Percentiles rank a stretch among this genome's conserved stretches.
phyloP scores from a whole-genome alignment of 805 yeast genomes.

The Lipomyces kockii region DNA sequence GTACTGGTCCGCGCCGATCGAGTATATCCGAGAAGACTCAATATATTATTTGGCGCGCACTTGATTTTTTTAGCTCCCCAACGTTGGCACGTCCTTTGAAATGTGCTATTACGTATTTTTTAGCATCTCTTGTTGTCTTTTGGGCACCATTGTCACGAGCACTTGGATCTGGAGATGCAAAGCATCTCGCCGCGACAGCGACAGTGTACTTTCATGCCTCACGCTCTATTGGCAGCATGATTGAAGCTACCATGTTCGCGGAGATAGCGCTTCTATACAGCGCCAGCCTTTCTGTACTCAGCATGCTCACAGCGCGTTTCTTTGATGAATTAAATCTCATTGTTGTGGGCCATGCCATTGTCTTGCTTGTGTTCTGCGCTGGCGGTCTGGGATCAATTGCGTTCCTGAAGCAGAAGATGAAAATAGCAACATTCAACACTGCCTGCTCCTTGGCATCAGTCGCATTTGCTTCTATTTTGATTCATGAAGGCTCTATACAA shows the following conservation, averaged over 20 bases:
- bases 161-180: conserved; percentile 71
- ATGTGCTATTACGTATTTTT: conserved; percentile 70
- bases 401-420: conserved; percentile 67
- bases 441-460: conserved; percentile 81
- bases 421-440: conserved; percentile 73
- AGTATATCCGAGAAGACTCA: not conserved
- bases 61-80: not conserved
- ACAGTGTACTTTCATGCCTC: conserved; percentile 86
- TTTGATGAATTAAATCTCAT: conserved; percentile 53
- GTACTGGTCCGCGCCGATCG: not conserved
- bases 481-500: conserved; percentile 73
- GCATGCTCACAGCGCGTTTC: conserved; percentile 57
- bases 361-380: conserved; percentile 57
- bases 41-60: not conserved
- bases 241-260: conserved; percentile 70
- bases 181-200: conserved; percentile 83
- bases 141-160: conserved; percentile 49
- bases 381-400: conserved; percentile 68
- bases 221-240: conserved; percentile 78
- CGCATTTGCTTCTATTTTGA: conserved; percentile 68
- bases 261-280: conserved; percentile 58
- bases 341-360: conserved; percentile 49
- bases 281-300: conserved; percentile 56
- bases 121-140: conserved; percentile 79
- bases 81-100: conserved; percentile 48